A percentile compares a stretch with the other conserved stretches of the same genome.
Evolutionary conservation across 2,329 filamentous ascomycete species (phyloP).

Genomic region (Ampelomyces quisqualis): DNA sequence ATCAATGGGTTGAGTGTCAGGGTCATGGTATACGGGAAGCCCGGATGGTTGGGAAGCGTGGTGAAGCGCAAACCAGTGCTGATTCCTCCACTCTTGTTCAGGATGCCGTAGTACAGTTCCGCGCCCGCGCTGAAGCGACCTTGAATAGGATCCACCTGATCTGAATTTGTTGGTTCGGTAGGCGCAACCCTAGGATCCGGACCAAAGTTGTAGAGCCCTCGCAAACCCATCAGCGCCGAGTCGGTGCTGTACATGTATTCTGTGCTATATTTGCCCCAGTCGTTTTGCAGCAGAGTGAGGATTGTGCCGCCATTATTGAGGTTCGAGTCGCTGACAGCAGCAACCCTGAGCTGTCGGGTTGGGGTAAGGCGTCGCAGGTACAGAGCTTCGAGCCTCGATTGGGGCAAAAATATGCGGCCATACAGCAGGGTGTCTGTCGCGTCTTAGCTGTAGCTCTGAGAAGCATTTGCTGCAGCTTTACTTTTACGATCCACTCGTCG

Average conservation of each 20-base stretch:
- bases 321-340: conserved; percentile 70
- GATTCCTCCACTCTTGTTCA: conserved; percentile 92
- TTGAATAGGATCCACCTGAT: conserved; percentile 59
- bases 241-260: conserved; percentile 93
- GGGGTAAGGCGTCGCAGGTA: conserved; percentile 77
- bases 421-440: conserved; percentile 64
- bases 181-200: conserved; percentile 57
- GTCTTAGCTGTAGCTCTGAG: conserved; percentile 20
- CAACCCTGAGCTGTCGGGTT: conserved; percentile 75
- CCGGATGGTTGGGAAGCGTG: conserved; percentile 75
- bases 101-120: conserved; percentile 90
- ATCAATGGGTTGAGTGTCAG: conserved; percentile 91
- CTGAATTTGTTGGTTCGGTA: conserved; percentile 22
- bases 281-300: conserved; percentile 73
- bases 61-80: conserved; percentile 87
- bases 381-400: conserved; percentile 81
- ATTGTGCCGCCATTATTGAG: conserved; percentile 75
- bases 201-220: conserved; percentile 94
- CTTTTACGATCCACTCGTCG: conserved; percentile 53
- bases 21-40: conserved; percentile 90
- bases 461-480: conserved; percentile 21
- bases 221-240: conserved; percentile 80
- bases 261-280: conserved; percentile 81
- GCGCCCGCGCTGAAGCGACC: conserved; percentile 87
- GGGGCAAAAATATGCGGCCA: conserved; percentile 77